Evolutionary conservation across 495 filamentous ascomycete species (phyloP), one percentile per base, ranked within the genome.

Genomic region (Pseudotulostoma volvatum): DNA sequence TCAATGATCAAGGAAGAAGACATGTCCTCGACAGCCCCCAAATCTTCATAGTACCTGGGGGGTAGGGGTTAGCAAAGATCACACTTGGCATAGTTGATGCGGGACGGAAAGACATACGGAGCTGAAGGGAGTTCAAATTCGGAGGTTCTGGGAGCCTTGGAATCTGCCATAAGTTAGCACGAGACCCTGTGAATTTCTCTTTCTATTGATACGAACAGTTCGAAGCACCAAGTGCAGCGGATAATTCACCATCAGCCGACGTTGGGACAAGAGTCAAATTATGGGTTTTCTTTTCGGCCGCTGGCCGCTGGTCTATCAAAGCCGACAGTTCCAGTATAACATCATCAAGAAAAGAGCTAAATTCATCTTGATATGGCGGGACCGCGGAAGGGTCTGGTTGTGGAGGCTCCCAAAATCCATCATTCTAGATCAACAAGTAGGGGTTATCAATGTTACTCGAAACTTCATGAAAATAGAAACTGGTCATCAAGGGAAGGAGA

Each of bases 271-370:
- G 48, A 20, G 54, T 37, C 18, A 53, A 15, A 19, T 64, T 59
- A 9, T 55, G 45, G 9, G 45, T 59, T 31, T 50, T 59, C 34
- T 57, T 63, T 44, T 77, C 73, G 13, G 54, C 46, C 3, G 48
- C 35, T 3, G 70, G 64, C 21, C 60, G 53, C 20, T 62, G 53
- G 17, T 56, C 49, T 41, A 67, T 62, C 4, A 76, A 56, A n/a
- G 50, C 46, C 1, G 47, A 42, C 35, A 75, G 50, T 48, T 79
- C 74, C 38, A 67, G 57, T 28, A 61, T 52, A 4, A 67, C 56
- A 52, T 79, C 68, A 37, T 79, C 71, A 8, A 79, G 49, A 16
- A 71, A 60, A 13, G 61, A 61, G 18, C 61, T 64, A 2, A 56
- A 35, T 9, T 52, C 50, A 43, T 73, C 62, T 15, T 52, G 48